Base-by-base conservation (phyloP, 176 grass and related monocot species). In the Saccharum spontaneum region DNA sequence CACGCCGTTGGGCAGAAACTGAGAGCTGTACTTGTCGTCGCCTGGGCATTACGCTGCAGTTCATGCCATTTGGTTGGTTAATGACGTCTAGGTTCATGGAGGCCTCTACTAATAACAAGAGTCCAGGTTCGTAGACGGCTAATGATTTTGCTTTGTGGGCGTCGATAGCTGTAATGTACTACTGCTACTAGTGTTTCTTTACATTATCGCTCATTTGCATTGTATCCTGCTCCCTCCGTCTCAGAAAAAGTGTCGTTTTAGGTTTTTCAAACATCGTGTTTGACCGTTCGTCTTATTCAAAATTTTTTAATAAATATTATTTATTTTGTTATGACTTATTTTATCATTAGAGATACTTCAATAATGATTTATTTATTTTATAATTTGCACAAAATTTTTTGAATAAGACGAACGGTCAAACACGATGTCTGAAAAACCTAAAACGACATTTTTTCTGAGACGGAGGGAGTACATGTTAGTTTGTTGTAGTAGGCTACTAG, bases 121-220 rank as follows among this genome's bases (percentile, higher is more conserved):
- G 49, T 84, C 87, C 3, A 84, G 31, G 15, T 88, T 88, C 68
- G 64, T 36, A 30, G 28, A 75, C 48, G 28, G 48, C 73, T 76
- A 23, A 6, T 61, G 11, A 16, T 61, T 59, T 77, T 15, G 34
- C 33, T 41, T 57, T 36, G 20, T 6, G 8, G 50, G 76, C 7
- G 54, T 61, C 22, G 39, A 17, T 13, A n/a, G 49, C 48, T 59
- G 17, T 49, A 74, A 30, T 34, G 18, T 36, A 8, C 12, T 26
- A 49, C 44, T 4, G 5, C 3, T 49, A 49, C 20, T 60, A 37
- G 50, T 39, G 50, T 23, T 39, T 59, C 20, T 77, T 76, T 77
- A 77, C 18, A 59, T 59, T 57, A 76, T 38, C 30, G 1, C 3
- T 36, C 12, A 22, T 40, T 39, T 24, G 22, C 52, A 23, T 37